Evolutionary conservation across 352 stramenopile genomes (phyloP), one percentile per base, ranked within the genome.

Genomic region (Phytophthora citrophthora): DNA sequence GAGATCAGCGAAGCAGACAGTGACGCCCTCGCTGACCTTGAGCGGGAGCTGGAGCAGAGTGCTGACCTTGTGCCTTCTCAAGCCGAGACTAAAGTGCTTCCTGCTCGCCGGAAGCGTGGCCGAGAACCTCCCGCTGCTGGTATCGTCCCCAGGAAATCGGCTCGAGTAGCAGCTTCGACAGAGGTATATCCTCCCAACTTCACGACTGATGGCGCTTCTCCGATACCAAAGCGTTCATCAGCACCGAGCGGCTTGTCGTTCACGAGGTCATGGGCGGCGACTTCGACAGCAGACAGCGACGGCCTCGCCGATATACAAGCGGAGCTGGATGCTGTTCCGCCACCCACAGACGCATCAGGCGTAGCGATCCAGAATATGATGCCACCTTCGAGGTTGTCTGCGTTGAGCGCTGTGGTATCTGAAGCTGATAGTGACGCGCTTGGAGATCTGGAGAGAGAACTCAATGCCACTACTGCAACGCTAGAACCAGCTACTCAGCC

Each of bases 1-100:
- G 61, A 54, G 55, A 47, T 52, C 13, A 63, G 56, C 36, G 74
- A 76, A 12, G 47, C 62, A 24, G 74, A 75, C 18, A 83, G 70
- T 39, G 71, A 69, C 7, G 54, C 47, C 1, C 68, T 90, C 9
- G 72, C 71, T 16, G 69, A 83, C 36, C 71, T 89, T 5, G 77
- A 91, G 60, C 54, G 55, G n/a, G 78, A 88, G 56, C 55, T 88
- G 18, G 55, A 68, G 32, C 68, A 70, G 34, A 70, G 45, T 59
- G 43, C 61, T 18, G 46, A 54, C 11, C 29, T 51, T 47, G 27
- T 43, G 24, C 24, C 40, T 24, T 59, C 51, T 57, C 38, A 9
- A 61, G 47, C 38, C 26, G 26, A 54, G n/a, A 34, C 63, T 9
- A 23, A 20, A 20, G 26, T 12, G n/a, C 16, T 45, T 43, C 31